Evolutionary conservation across 2,329 filamentous ascomycete species (phyloP).

Genomic region (Aspergillus sp.): DNA sequence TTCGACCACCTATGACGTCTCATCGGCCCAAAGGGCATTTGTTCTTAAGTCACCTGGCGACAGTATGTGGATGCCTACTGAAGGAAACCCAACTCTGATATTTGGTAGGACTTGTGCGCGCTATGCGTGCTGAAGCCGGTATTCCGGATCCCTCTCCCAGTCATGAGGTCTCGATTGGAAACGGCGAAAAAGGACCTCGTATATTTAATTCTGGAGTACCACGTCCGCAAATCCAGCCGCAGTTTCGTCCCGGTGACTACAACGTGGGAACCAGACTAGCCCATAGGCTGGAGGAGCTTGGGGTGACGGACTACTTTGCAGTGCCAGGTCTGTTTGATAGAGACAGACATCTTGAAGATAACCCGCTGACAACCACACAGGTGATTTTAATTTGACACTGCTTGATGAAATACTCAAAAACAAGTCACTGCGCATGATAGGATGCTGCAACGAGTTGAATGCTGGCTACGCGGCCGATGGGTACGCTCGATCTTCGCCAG

Average conservation of each 20-base stretch:
- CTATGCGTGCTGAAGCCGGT: background rate
- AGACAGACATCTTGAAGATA: background rate
- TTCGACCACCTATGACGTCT: too few relatives aligned
- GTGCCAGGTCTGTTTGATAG: background rate
- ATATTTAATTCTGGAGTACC: background rate
- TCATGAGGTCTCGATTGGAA: background rate
- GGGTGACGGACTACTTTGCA: constrained; percentile 3
- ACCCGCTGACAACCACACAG: constrained; percentile 1
- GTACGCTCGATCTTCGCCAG: constrained; percentile 7
- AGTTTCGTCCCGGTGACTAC: background rate
- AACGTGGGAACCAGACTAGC: constrained; percentile 2
- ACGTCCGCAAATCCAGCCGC: background rate
- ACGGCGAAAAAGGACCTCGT: background rate
- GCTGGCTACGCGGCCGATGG: constrained; percentile 13
- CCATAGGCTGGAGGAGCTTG: constrained; percentile 1
- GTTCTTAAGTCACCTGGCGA: too few relatives aligned
- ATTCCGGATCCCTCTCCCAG: background rate
- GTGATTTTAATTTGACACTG: constrained; percentile 10
- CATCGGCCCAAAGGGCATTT: too few relatives aligned
- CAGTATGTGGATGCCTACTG: too few relatives aligned
- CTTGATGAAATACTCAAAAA: constrained; percentile 9
- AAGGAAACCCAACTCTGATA: background rate
- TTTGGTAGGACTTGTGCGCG: background rate
- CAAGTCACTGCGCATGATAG: constrained; percentile 4
- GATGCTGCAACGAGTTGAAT: constrained; percentile 12